Percentiles rank a stretch among this genome's conserved stretches.
Evolutionary conservation across 805 yeast genomes (phyloP).

Genomic region (Starmerella geochares): DNA sequence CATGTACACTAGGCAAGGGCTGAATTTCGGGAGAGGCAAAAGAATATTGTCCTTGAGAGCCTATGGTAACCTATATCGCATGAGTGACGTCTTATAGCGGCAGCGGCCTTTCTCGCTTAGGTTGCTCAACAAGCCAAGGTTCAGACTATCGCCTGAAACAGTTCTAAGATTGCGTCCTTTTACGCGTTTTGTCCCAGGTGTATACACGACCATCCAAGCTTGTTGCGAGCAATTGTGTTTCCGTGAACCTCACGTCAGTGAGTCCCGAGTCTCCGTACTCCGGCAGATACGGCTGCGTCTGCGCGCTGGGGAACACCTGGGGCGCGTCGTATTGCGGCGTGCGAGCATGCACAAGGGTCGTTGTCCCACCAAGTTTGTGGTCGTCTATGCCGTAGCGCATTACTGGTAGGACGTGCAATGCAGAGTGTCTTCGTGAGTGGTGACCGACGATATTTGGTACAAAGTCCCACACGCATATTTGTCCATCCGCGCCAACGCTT

Average conservation of each 20-base stretch:
- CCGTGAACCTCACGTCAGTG: constrained; percentile 26
- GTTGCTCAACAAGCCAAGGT: no score
- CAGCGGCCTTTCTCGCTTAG: no score
- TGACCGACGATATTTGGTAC: constrained; percentile 35
- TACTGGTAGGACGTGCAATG: neutral
- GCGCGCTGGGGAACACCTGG: constrained; percentile 27
- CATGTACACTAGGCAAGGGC: no score
- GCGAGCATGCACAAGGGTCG: constrained; percentile 25
- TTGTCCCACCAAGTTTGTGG: constrained; percentile 6
- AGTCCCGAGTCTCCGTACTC: constrained; percentile 27
- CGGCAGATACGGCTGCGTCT: constrained; percentile 23
- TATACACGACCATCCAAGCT: constrained; percentile 31
- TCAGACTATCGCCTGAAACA: no score
- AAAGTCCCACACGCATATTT: constrained; percentile 45
- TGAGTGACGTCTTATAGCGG: no score
- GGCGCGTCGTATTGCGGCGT: constrained; percentile 25
- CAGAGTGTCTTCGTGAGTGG: constrained; percentile 15
- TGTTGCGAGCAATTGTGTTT: constrained; percentile 23
- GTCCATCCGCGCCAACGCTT: constrained; percentile 48
- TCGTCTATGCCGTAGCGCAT: constrained; percentile 5
- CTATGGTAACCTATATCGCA: no score
- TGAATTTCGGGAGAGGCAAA: no score
- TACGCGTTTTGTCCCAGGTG: constrained; percentile 26
- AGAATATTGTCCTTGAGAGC: no score
- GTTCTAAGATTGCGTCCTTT: neutral